phyloP scores from a whole-genome alignment of 192 early-diverging fungal genomes.

The Backusella circina region DNA sequence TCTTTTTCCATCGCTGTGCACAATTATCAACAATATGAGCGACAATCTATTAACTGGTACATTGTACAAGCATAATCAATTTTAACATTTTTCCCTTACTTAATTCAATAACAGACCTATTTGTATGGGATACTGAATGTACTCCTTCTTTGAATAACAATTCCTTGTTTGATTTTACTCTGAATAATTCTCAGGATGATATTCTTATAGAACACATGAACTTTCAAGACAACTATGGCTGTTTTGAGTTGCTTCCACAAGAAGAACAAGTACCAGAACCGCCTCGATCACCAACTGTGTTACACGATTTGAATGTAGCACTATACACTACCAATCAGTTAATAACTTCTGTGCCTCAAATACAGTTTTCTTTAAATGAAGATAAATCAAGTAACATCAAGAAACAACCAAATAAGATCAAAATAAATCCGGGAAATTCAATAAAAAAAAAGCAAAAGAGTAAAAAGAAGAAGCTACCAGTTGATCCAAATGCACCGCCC shows the following conservation, averaged over 20 bases:
- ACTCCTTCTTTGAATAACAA: background rate
- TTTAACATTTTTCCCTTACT: background rate
- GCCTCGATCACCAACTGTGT: background rate
- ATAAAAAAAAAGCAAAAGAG: background rate
- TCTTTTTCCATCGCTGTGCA: background rate
- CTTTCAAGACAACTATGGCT: background rate
- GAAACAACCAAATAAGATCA: background rate
- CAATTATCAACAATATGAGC: background rate
- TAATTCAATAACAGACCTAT: background rate
- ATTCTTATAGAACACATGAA: background rate
- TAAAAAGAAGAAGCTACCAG: slow-evolving; percentile 16
- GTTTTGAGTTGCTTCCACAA: background rate
- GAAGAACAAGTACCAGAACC: background rate
- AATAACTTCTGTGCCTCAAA: background rate
- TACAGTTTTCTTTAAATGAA: background rate
- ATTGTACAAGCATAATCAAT: background rate
- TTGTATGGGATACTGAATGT: background rate
- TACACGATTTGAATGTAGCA: background rate
- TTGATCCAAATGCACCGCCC: slow-evolving; percentile 23
- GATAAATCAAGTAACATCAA: background rate
- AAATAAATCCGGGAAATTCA: background rate
- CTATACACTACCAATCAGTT: background rate
- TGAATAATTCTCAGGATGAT: background rate
- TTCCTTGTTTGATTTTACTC: background rate
- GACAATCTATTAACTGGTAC: background rate